Base-by-base conservation (phyloP, 2,329 filamentous ascomycete genomes). In the Colletotrichum karsti region DNA sequence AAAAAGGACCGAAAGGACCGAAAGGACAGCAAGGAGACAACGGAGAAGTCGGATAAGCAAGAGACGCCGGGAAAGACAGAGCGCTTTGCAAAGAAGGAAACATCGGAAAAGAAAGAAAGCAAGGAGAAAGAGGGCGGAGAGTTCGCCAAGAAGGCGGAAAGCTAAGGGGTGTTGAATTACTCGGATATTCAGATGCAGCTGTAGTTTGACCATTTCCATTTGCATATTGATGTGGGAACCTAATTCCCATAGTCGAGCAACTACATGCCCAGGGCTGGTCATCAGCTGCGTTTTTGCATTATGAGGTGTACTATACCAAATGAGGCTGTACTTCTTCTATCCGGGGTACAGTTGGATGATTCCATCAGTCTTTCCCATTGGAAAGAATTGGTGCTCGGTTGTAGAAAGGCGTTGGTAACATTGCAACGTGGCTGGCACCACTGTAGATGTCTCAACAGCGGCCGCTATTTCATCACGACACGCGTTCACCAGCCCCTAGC, bases 21-120 rank as follows among this genome's bases (percentile, higher is more conserved):
- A 35, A 71, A 71, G 50, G 61, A 64, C 35, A 67, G 69, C 33
- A 48, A 59, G 68, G 55, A 72, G 74, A 53, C 24, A 13, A 12
- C 57, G 50, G 65, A 65, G n/a, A 51, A 13, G 33, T 35, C 57
- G 50, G 65, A 65, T n/a, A 51, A 13, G 62, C 59, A 39, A 67
- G 60, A 53, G 15, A 35, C 33, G 33, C 15, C 33, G n/a, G 15
- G 26, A 50, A 26, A 50, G 46, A 9, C 20, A 26, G 44, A 50
- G n/a, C 13, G 12, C 44, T 50, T 3, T n/a, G 24, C 22, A n/a
- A 18, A 5, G 44, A 28, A 48, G 24, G 24, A 33, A 10, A 33
- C 5, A 3, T 33, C 30, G 3, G 33, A 59, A 33, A 46, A 48
- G 44, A 30, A 41, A 12, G n/a, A n/a, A n/a, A n/a, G n/a, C n/a